A percentile compares a stretch with the other conserved stretches of the same genome.
Evolutionary conservation across 257 asterid species (phyloP).

Genomic region (Lantana camara): DNA sequence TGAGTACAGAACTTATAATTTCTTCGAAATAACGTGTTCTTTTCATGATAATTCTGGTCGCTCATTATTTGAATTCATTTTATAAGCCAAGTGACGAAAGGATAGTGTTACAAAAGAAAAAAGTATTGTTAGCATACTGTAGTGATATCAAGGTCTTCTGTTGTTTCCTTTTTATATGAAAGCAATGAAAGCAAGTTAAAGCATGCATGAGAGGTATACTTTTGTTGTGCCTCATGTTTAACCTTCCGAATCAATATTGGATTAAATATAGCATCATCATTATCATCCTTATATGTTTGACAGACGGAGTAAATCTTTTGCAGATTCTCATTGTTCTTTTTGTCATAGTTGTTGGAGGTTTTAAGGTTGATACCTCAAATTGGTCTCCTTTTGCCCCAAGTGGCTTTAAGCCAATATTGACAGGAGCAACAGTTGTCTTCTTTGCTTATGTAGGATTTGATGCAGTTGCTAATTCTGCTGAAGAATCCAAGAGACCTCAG

Average conservation of each 20-base stretch:
- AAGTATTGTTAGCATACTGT: too few species aligned
- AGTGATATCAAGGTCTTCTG: neutral
- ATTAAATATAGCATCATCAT: constrained; percentile 15
- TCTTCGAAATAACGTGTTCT: neutral
- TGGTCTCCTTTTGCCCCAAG: constrained; percentile 94
- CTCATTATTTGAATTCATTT: neutral
- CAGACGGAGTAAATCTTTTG: constrained; percentile 29
- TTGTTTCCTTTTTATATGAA: neutral
- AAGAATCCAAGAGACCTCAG: constrained; percentile 96
- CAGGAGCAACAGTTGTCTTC: constrained; percentile 96
- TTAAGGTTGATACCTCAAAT: constrained; percentile 81
- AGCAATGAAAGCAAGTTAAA: neutral
- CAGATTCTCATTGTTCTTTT: constrained; percentile 85
- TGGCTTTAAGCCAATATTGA: constrained; percentile 67
- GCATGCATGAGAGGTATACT: constrained; percentile 4
- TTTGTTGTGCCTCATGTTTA: neutral
- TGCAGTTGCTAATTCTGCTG: constrained; percentile 98
- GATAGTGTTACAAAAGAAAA: too few species aligned
- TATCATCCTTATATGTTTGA: constrained; percentile 34
- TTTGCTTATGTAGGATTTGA: constrained; percentile 98
- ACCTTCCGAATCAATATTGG: neutral
- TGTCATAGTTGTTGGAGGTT: constrained; percentile 75
- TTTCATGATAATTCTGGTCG: neutral
- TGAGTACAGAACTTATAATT: neutral
- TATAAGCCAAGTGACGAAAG: too few species aligned